Evolutionary conservation across 495 filamentous ascomycete species (phyloP).

Genomic region (Durotheca rogersii): DNA sequence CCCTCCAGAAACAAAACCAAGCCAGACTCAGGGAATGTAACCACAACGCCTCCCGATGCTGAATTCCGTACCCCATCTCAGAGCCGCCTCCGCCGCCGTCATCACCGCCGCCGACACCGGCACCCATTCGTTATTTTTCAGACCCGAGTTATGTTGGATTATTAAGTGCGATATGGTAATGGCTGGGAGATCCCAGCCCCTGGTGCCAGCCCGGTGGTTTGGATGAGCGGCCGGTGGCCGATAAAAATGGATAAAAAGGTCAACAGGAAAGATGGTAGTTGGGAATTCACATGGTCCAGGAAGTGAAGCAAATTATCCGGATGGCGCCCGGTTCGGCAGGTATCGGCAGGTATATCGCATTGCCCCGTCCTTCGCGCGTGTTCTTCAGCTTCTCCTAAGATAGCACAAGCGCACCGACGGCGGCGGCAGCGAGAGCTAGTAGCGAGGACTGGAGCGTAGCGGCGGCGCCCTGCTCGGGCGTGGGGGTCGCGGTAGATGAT

Average conservation of each 20-base stretch:
- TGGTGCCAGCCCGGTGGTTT: constrained; percentile 20
- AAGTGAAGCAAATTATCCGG: constrained; percentile 4
- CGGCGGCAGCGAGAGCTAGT: constrained; percentile 22
- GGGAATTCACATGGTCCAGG: too few relatives aligned
- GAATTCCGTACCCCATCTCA: constrained; percentile 11
- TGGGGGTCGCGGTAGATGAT: constrained; percentile 5
- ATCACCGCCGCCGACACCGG: constrained; percentile 12
- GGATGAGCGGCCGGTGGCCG: constrained; percentile 9
- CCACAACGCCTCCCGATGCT: constrained; percentile 30
- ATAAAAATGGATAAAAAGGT: background rate
- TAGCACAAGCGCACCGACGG: constrained; percentile 16
- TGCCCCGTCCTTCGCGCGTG: background rate
- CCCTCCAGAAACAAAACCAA: background rate
- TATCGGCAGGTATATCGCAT: background rate
- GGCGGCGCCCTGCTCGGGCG: constrained; percentile 11
- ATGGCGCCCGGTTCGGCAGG: background rate
- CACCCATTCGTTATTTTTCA: background rate
- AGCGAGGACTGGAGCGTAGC: constrained; percentile 12
- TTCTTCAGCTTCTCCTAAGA: constrained; percentile 3
- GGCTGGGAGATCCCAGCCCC: constrained; percentile 14
- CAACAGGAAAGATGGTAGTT: too few relatives aligned
- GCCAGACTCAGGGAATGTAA: constrained; percentile 10
- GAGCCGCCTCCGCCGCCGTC: background rate
- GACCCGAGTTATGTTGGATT: constrained; percentile 7
- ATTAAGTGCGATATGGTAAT: constrained; percentile 9